These are phyloP conservation scores for Sequoiadendron giganteum DNA, from an alignment of 75 land plant species.

Conservation along the genomic window DNA sequence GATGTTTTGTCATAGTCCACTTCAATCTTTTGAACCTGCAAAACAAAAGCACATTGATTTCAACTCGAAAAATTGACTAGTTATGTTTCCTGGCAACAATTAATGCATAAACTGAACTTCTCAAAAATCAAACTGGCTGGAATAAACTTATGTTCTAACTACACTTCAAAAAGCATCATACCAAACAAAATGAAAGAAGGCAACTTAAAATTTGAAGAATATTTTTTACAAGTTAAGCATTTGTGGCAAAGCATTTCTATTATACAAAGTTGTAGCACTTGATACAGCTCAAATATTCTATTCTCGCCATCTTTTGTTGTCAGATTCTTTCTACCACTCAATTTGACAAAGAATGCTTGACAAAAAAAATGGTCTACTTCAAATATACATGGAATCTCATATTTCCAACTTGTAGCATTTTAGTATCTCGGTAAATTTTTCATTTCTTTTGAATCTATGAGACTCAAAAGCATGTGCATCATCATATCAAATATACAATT, in stretches of 20 bases:
- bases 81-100: neutral
- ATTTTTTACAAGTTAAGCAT: neutral
- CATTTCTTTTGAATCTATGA: neutral
- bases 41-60: neutral
- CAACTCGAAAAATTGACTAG: neutral
- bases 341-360: neutral
- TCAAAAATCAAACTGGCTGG: neutral
- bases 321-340: neutral
- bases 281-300: neutral
- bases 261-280: neutral
- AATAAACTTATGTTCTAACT: neutral
- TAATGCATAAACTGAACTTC: neutral
- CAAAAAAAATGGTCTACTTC: neutral
- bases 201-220: neutral
- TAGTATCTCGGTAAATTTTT: neutral
- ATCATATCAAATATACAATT: neutral
- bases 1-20: constrained; percentile 85
- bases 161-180: neutral
- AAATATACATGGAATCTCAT: neutral
- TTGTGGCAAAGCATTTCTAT: neutral
- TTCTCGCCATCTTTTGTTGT: neutral
- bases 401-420: neutral
- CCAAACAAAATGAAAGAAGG: neutral
- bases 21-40: constrained; percentile 79
- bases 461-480: neutral